Base-by-base conservation (phyloP, 768 basidiomycete species). In the Scleroderma citrinum region DNA sequence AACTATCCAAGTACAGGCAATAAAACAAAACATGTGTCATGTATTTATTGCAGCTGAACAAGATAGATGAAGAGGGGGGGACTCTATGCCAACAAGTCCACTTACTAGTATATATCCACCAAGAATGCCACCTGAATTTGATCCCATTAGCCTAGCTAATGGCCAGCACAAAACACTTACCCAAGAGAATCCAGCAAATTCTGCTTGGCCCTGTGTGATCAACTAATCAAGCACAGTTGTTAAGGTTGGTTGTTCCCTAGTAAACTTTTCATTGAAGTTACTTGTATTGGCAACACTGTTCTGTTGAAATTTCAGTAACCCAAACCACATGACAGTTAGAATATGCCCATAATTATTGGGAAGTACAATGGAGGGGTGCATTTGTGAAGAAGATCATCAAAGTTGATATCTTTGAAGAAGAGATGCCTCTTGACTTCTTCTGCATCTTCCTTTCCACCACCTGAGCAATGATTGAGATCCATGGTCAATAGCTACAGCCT, bases 121-220 rank as follows among this genome's bases (percentile, higher is more conserved):
- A 82, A 83, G 53, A 61, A 58, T 29, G 82, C 82, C 45, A 66
- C 60, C 61, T 63, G 46, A 31, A 32, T 17, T 13, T 16, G 19
- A 10, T 19, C 6, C 29, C 5, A n/a, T 23, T 19, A 5, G 47
- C 42, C 20, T 30, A 45, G 10, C 8, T 0, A 20, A 41, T n/a
- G n/a, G n/a, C n/a, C n/a, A 3, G 24, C n/a, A 34, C 35, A 17
- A 7, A 20, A 7, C 5, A 50, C 65, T 50, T 48, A 89, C 90
- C 92, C 94, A 97, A 53, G 92, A 94, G 76, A 97, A 97, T 16
- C 93, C 93, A 57, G 90, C 85, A 72, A 99, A 99, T 68, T 97
- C 95, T 47, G 83, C 78, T 69, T 99, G 96, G 61, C 98, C 92
- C 44, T 83, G 83, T 21, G 86, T 62, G 19, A 90, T 91, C 51